Evolutionary conservation across 805 yeast genomes (phyloP).

Genomic region (Cyberlindnera misumaiensis): DNA sequence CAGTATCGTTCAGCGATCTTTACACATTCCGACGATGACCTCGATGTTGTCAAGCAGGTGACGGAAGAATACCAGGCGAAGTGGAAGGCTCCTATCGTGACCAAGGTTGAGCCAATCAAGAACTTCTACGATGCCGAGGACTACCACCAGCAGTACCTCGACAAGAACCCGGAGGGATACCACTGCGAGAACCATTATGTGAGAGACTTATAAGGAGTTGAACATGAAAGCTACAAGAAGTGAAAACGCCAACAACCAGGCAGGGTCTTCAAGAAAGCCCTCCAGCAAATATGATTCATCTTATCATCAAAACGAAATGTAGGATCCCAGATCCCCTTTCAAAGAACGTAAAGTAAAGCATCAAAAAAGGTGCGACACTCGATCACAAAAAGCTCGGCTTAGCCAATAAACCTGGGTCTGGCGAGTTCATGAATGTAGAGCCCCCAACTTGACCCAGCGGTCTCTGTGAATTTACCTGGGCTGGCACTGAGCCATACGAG

Average conservation of each 20-base stretch:
- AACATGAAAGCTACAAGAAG: neutral
- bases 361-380: neutral
- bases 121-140: constrained; percentile 92
- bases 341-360: neutral
- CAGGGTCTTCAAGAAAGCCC: no score
- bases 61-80: constrained; percentile 54
- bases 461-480: neutral
- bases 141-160: constrained; percentile 81
- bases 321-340: neutral
- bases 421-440: constrained; percentile 3
- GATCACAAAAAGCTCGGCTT: constrained; percentile 14
- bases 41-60: constrained; percentile 36
- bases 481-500: neutral
- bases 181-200: constrained; percentile 86
- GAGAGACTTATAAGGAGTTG: constrained; percentile 35
- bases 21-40: constrained; percentile 43
- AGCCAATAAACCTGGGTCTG: constrained; percentile 12
- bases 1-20: constrained; percentile 86
- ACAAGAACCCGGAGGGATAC: constrained; percentile 77
- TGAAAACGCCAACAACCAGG: no score
- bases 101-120: constrained; percentile 59
- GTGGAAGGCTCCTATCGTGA: constrained; percentile 65
- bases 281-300: no score
- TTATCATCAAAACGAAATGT: neutral
- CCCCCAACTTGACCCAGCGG: constrained; percentile 1